These are phyloP conservation scores for Melanomma pulvis-pyrius DNA, from an alignment of 495 filamentous ascomycete species.

Conservation along the genomic window DNA sequence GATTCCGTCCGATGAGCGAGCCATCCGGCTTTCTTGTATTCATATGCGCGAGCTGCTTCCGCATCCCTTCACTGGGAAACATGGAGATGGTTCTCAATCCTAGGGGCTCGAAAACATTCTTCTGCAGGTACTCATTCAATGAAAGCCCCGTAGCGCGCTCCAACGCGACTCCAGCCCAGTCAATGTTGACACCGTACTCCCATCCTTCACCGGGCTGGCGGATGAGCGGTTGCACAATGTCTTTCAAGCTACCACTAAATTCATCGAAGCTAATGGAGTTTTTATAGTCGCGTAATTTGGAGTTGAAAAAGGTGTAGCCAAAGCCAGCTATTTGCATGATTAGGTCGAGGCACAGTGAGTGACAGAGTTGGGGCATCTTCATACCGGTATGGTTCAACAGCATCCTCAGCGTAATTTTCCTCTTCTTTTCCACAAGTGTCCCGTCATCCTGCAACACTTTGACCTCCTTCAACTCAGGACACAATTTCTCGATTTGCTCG, in stretches of 20 bases:
- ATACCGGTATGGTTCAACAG: no score
- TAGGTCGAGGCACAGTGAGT: neutral
- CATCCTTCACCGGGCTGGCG: conserved; percentile 60
- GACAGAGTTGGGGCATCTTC: no score
- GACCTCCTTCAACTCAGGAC: no score
- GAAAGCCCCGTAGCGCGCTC: conserved; percentile 54
- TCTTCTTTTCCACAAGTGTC: no score
- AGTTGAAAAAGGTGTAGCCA: conserved; percentile 55
- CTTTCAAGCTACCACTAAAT: conserved; percentile 52
- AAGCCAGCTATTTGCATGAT: conserved; percentile 39
- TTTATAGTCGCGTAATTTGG: conserved; percentile 52
- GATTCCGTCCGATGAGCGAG: conserved; percentile 49
- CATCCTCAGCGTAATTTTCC: no score
- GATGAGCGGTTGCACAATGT: conserved; percentile 53
- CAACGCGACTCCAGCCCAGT: conserved; percentile 62
- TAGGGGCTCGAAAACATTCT: conserved; percentile 59
- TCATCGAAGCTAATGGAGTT: conserved; percentile 57
- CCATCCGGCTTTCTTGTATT: conserved; percentile 49
- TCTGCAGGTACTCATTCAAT: conserved; percentile 59
- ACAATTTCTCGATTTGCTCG: no score
- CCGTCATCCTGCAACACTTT: no score
- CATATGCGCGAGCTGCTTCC: conserved; percentile 54
- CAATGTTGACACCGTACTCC: conserved; percentile 62
- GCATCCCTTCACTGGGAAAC: conserved; percentile 57
- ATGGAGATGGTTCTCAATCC: conserved; percentile 57